A percentile compares a stretch with the other conserved stretches of the same genome.
Conservation (phyloP, 768 basidiomycete species). For the Leccinum subtestaceum region DNA sequence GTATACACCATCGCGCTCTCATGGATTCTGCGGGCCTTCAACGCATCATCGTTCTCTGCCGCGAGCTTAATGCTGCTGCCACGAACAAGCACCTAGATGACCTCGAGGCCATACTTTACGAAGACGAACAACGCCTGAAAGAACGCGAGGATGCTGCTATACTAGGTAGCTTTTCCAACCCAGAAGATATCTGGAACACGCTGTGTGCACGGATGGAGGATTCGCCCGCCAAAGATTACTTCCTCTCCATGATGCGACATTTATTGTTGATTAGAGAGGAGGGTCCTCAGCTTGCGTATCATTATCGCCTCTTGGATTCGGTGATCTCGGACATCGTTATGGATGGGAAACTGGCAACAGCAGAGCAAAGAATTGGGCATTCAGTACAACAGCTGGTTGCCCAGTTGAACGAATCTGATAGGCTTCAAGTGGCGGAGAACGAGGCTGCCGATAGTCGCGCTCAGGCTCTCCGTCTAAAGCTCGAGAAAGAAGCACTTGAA, state of each 20-base stretch:
- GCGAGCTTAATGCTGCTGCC: slow-evolving; percentile 56
- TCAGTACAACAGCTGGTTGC: slow-evolving; percentile 88
- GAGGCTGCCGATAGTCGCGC: slow-evolving; percentile 70
- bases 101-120: slow-evolving; percentile 60
- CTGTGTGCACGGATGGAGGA: slow-evolving; percentile 75
- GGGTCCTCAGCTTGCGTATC: slow-evolving; percentile 76
- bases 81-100: slow-evolving; percentile 66
- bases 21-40: slow-evolving; percentile 88
- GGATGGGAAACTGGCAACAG: slow-evolving; percentile 84
- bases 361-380: slow-evolving; percentile 81
- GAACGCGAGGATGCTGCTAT: slow-evolving; percentile 76
- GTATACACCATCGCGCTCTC: slow-evolving; percentile 81
- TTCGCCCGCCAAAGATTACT: slow-evolving; percentile 76
- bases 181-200: slow-evolving; percentile 85
- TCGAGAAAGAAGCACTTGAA: slow-evolving; percentile 82
- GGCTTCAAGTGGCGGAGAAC: slow-evolving; percentile 72
- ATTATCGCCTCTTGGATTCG: slow-evolving; percentile 89
- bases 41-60: slow-evolving; percentile 67
- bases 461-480: slow-evolving; percentile 58
- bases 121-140: slow-evolving; percentile 70
- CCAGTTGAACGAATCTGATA: slow-evolving; percentile 87
- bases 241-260: slow-evolving; percentile 94
- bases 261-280: slow-evolving; percentile 88
- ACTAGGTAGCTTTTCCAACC: slow-evolving; percentile 72
- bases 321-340: slow-evolving; percentile 89